phyloP scores from a whole-genome alignment of 208 protist species.

The Hexamita inflata region DNA sequence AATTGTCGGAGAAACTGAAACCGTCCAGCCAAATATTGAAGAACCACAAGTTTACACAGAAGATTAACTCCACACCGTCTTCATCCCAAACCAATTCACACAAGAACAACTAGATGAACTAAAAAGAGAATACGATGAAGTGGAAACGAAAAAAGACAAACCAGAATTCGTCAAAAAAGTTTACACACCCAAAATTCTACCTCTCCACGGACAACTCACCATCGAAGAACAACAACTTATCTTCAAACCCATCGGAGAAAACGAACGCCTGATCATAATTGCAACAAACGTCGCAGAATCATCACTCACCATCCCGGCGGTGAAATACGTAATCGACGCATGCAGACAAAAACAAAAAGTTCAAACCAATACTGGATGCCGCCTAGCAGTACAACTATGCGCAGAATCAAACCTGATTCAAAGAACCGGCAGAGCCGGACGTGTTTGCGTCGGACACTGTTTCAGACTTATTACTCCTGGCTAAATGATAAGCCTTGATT shows the following conservation, averaged over 20 bases:
- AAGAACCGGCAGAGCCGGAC: slow-evolving; percentile 26
- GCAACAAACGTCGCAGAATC: slow-evolving; percentile 99
- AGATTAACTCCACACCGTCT: too few species aligned
- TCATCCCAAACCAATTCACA: not conserved
- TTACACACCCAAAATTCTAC: not conserved
- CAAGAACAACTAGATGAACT: not conserved
- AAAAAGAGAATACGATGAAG: not conserved
- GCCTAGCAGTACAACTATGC: not conserved
- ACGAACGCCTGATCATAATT: slow-evolving; percentile 68
- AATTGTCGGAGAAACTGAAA: too few species aligned
- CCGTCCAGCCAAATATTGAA: too few species aligned
- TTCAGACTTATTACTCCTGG: slow-evolving; percentile 20
- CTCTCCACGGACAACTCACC: not conserved
- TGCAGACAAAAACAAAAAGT: slow-evolving; percentile 49
- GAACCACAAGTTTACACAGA: too few species aligned
- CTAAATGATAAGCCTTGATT: too few species aligned
- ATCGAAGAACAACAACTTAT: not conserved
- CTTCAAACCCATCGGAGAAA: not conserved
- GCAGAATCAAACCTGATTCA: slow-evolving; percentile 22
- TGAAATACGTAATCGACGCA: slow-evolving; percentile 73
- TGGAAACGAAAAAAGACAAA: not conserved
- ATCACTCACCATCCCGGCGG: slow-evolving; percentile 95
- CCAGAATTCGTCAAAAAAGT: not conserved
- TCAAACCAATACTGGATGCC: not conserved
- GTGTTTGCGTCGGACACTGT: not conserved